These are phyloP conservation scores for Microbotryum scabiosae DNA, from an alignment of 1,284 basidiomycete genomes.

Conservation along the genomic window DNA sequence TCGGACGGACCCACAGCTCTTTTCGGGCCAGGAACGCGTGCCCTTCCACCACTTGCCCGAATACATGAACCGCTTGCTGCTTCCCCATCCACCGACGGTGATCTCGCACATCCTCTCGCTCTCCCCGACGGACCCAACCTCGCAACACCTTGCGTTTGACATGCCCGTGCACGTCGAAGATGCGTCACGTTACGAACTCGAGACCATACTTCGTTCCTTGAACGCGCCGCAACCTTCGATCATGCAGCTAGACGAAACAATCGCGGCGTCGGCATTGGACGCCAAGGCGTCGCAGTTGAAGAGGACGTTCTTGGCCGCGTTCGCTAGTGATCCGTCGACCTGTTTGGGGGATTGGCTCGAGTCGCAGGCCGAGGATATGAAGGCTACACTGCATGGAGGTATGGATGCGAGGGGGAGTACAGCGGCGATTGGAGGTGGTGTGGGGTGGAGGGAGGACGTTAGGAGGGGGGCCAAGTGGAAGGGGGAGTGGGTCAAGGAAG, in stretches of 20 bases:
- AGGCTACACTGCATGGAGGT: conserved; percentile 37
- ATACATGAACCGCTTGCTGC: conserved; percentile 68
- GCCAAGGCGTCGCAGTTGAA: conserved; percentile 71
- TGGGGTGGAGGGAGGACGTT: conserved; percentile 18
- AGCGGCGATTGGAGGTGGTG: not conserved
- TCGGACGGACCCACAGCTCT: conserved; percentile 12
- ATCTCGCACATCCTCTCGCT: conserved; percentile 57
- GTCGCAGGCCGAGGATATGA: conserved; percentile 82
- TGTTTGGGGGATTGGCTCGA: conserved; percentile 87
- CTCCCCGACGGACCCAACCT: not conserved
- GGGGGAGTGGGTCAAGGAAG: conserved; percentile 20
- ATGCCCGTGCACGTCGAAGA: conserved; percentile 85
- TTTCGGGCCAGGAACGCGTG: conserved; percentile 55
- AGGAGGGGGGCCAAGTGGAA: conserved; percentile 1
- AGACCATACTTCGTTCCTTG: conserved; percentile 52
- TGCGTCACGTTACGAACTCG: conserved; percentile 62
- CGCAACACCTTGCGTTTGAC: conserved; percentile 57
- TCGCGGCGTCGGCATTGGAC: conserved; percentile 32
- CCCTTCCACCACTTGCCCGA: conserved; percentile 78
- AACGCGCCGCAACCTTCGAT: conserved; percentile 50
- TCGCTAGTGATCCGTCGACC: conserved; percentile 65
- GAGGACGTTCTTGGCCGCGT: conserved; percentile 73
- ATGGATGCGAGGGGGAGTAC: not conserved
- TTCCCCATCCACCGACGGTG: conserved; percentile 70
- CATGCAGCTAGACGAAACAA: conserved; percentile 10